phyloP scores from a whole-genome alignment of 345 rosid genomes.

The Pistacia integerrima region DNA sequence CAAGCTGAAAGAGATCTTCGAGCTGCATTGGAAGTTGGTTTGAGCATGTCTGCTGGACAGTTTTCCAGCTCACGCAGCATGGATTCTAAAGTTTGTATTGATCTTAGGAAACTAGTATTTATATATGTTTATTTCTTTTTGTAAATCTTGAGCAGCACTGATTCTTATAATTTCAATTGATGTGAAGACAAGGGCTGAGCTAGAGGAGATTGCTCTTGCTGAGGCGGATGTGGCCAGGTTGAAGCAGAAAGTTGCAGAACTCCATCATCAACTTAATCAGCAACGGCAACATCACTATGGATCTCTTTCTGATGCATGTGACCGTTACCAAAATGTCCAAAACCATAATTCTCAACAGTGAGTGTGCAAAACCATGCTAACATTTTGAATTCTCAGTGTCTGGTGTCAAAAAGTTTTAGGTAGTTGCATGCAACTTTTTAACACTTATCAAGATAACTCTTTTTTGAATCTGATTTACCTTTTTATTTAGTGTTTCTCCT shows the following conservation, averaged over 20 bases:
- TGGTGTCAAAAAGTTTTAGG: background rate
- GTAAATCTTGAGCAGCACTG: constrained; percentile 5
- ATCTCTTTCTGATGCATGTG: constrained; percentile 77
- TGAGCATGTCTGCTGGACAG: constrained; percentile 98
- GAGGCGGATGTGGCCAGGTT: constrained; percentile 99
- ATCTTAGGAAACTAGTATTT: constrained; percentile 15
- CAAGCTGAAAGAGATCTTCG: constrained; percentile 99
- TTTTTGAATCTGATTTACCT: background rate
- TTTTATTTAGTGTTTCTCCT: background rate
- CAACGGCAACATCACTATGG: constrained; percentile 86
- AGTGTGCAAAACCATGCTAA: constrained; percentile 35
- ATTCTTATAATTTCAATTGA: constrained; percentile 36
- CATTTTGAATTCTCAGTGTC: background rate
- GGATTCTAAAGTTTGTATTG: constrained; percentile 79
- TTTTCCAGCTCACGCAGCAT: constrained; percentile 79
- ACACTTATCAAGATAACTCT: background rate
- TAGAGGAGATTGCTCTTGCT: constrained; percentile 99
- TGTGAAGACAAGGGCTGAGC: constrained; percentile 97
- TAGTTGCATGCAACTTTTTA: constrained; percentile 6
- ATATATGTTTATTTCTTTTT: constrained; percentile 4
- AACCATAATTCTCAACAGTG: constrained; percentile 82
- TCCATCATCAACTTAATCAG: constrained; percentile 97
- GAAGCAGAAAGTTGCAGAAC: constrained; percentile 98
- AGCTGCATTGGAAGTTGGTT: constrained; percentile 95
- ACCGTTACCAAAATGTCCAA: constrained; percentile 71